Base-by-base conservation (phyloP, 345 rosid species). In the Sonneratia caseolaris region DNA sequence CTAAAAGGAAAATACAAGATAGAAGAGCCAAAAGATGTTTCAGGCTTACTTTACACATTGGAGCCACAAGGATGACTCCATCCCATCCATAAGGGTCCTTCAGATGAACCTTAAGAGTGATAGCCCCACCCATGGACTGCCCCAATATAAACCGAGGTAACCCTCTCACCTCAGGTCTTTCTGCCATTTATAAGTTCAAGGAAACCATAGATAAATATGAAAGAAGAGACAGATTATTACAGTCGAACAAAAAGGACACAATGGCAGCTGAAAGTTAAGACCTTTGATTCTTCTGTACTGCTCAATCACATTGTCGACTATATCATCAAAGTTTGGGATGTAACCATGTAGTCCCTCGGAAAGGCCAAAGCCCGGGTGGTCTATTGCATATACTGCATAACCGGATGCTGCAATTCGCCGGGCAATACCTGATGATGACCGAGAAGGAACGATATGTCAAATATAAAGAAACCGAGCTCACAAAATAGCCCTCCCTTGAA, bases 111-210 rank as follows among this genome's bases (percentile, higher is more conserved):
- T 91, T 94, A 72, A 94, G 80, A 51, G 97, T 76, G 79, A 94
- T 77, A 71, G 98, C 98, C 82, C 98, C 98, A 75, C 98, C 98
- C 97, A 89, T 91, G 71, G 98, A 94, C 84, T 94, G 97, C 68
- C 97, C 98, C 74, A 91, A 61, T 66, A 94, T 18, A 82, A 89
- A 94, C 79, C 79, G 71, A 3, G 97, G 97, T 78, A 94, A 78
- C 12, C 88, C 87, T 80, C 76, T 83, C 69, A 88, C 32, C 72
- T 89, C 97, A 67, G 93, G 86, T 73, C 88, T 81, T 74, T 82
- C 98, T 89, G 81, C 55, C 38, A 79, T 35, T 8, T 3, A 64
- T 64, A 51, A 74, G 65, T 35, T 68, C n/a, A 10, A 32, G 7
- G 32, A 19, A 68, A 10, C 37, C 18, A 32, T 35, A 35, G 21